phyloP scores from a whole-genome alignment of 2,329 filamentous ascomycete genomes.

The Aquanectria penicillioides region DNA sequence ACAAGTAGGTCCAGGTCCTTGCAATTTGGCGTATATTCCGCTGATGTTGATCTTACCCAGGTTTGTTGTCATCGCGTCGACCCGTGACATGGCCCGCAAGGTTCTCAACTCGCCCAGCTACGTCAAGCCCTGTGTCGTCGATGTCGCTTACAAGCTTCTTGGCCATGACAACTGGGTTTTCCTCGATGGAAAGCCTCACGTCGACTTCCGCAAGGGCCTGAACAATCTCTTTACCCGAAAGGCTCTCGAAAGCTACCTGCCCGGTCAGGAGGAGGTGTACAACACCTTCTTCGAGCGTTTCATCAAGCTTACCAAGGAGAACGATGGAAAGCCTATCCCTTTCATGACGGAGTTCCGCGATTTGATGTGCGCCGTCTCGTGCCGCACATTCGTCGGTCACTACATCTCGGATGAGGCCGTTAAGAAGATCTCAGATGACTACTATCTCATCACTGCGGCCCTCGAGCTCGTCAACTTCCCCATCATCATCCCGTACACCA shows the following conservation, averaged over 20 bases:
- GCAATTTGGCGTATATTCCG: neutral
- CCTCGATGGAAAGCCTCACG: conserved; percentile 91
- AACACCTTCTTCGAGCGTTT: conserved; percentile 86
- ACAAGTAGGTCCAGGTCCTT: conserved; percentile 79
- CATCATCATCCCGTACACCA: conserved; percentile 93
- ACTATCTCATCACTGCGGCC: conserved; percentile 94
- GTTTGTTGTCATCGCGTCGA: conserved; percentile 96
- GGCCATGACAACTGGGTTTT: conserved; percentile 96
- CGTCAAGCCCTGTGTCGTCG: conserved; percentile 96
- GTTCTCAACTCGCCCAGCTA: conserved; percentile 93
- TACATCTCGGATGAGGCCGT: conserved; percentile 92
- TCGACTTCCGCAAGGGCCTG: conserved; percentile 96
- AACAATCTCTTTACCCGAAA: conserved; percentile 94
- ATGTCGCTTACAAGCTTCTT: conserved; percentile 92
- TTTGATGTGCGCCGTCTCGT: conserved; percentile 92
- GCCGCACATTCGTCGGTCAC: conserved; percentile 96
- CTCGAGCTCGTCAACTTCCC: conserved; percentile 98
- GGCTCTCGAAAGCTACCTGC: conserved; percentile 88
- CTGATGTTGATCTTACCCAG: conserved; percentile 54
- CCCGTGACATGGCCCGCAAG: conserved; percentile 94
- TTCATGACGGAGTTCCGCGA: conserved; percentile 96
- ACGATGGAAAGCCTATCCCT: conserved; percentile 77
- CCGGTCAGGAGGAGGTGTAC: conserved; percentile 92
- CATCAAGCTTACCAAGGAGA: conserved; percentile 77
- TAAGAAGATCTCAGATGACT: conserved; percentile 95